These are phyloP conservation scores for Sarocladium strictum DNA, from an alignment of 2,329 filamentous ascomycete species.

Conservation along the genomic window DNA sequence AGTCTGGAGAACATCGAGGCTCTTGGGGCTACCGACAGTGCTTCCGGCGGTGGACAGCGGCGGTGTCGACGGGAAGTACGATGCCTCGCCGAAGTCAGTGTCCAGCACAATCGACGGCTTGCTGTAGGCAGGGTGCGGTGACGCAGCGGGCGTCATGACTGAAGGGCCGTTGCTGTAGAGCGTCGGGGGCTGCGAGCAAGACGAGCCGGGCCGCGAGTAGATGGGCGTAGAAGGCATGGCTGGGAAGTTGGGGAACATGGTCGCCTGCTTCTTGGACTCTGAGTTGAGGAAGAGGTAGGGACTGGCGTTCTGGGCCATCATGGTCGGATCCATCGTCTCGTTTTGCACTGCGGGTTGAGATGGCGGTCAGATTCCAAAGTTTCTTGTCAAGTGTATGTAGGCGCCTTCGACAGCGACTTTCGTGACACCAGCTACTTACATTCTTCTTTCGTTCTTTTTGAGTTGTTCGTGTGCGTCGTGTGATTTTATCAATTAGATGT, in stretches of 20 bases:
- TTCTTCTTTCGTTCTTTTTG: too few species aligned
- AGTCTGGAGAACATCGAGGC: slow-evolving; percentile 72
- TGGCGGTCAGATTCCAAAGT: neutral
- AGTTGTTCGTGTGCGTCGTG: neutral
- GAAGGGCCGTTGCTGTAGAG: slow-evolving; percentile 52
- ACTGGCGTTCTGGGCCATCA: slow-evolving; percentile 57
- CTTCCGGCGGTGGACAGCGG: slow-evolving; percentile 81
- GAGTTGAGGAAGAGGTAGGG: slow-evolving; percentile 85
- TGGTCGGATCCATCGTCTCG: slow-evolving; percentile 57
- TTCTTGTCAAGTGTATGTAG: neutral
- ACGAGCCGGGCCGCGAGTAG: slow-evolving; percentile 61
- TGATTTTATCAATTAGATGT: neutral
- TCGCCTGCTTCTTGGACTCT: slow-evolving; percentile 50
- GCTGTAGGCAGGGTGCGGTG: slow-evolving; percentile 66
- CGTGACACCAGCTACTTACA: too few species aligned
- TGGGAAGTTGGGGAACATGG: slow-evolving; percentile 49
- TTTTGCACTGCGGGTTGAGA: neutral
- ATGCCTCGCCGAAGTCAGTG: slow-evolving; percentile 64
- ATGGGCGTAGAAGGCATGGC: slow-evolving; percentile 57
- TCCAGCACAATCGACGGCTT: slow-evolving; percentile 77
- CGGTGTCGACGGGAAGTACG: slow-evolving; percentile 79
- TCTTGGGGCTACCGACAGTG: slow-evolving; percentile 78
- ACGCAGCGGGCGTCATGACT: slow-evolving; percentile 68
- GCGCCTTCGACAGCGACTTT: too few species aligned
- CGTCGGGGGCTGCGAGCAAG: slow-evolving; percentile 56